phyloP scores from a whole-genome alignment of 73 alveolate genomes.

The Blepharisma stoltei region DNA sequence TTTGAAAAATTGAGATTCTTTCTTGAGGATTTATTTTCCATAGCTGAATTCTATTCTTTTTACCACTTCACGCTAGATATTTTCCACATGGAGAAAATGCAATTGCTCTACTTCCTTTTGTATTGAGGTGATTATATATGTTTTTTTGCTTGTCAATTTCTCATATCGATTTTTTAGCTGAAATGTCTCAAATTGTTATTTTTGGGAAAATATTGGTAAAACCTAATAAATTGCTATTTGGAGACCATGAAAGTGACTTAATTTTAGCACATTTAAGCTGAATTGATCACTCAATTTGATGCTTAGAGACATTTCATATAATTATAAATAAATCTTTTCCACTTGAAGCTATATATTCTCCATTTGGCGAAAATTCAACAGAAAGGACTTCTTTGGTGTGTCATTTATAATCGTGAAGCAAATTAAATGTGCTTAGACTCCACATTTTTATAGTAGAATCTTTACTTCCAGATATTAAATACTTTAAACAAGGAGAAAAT shows the following conservation, averaged over 20 bases:
- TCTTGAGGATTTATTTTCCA: background rate
- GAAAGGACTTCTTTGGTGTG: background rate
- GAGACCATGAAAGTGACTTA: background rate
- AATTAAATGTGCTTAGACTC: background rate
- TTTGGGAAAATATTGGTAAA: too few species aligned
- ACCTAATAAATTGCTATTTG: too few species aligned
- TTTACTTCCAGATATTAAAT: background rate
- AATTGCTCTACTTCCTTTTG: background rate
- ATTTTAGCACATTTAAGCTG: background rate
- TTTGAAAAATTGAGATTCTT: background rate
- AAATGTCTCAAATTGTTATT: too few species aligned
- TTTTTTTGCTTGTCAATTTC: background rate
- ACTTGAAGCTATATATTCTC: background rate
- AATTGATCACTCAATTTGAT: background rate
- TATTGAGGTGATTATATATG: background rate
- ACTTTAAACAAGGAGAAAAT: background rate
- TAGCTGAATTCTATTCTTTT: background rate
- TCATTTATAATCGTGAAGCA: background rate
- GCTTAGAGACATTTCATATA: background rate
- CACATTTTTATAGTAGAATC: background rate
- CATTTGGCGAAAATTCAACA: background rate
- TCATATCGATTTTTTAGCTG: background rate
- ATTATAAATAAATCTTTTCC: background rate
- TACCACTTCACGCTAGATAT: background rate
- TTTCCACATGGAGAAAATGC: background rate